phyloP scores from a whole-genome alignment of 2,329 filamentous ascomycete species.

The Plenodomus biglobosus region DNA sequence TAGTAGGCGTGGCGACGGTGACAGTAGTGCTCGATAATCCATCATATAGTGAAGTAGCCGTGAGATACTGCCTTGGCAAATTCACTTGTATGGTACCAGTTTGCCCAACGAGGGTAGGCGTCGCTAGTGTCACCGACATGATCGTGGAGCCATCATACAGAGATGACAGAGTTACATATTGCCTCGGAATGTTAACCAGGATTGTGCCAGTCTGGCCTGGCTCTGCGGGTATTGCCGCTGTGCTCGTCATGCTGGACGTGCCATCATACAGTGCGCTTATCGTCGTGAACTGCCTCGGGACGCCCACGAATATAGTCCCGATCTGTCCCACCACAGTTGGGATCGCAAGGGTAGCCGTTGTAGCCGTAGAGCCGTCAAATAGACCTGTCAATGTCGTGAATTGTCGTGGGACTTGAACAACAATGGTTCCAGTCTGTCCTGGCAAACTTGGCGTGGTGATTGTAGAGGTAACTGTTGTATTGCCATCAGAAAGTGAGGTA shows the following conservation, averaged over 20 bases:
- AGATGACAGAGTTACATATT: no score
- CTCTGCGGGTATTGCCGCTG: not conserved
- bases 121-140: no score
- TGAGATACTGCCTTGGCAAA: no score
- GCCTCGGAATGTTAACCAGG: not conserved
- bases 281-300: not conserved
- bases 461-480: no score
- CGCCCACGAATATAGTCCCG: not conserved
- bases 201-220: slow-evolving; percentile 1
- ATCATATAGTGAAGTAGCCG: no score
- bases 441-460: no score
- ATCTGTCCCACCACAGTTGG: not conserved
- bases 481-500: no score
- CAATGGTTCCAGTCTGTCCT: not conserved
- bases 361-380: not conserved
- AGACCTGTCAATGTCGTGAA: not conserved
- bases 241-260: not conserved
- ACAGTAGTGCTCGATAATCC: no score
- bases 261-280: not conserved
- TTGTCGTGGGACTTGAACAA: not conserved
- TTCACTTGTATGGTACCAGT: no score
- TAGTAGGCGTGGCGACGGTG: no score
- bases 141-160: no score
- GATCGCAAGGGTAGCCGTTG: not conserved
- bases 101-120: no score